Evolutionary conservation across 495 filamentous ascomycete genomes (phyloP), one percentile per base, ranked within the genome.

Genomic region (Talaromyces thailandensis): DNA sequence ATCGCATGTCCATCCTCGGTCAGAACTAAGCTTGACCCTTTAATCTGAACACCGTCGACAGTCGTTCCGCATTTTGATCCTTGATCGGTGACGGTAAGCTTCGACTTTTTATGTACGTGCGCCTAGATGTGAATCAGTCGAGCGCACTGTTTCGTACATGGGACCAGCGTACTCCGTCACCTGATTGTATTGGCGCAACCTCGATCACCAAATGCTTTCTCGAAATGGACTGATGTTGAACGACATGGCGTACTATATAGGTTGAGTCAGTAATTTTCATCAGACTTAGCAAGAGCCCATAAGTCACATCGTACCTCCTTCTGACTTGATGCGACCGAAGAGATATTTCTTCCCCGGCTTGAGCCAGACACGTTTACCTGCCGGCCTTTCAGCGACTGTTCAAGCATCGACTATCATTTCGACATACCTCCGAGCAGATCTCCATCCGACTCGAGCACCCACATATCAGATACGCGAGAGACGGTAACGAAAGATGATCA

Each of bases 171-270:
- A 95, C 90, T 60, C 86, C 88, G 72, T 91, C 87, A 56, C 84
- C 89, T 7, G 85, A 74, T 32, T 78, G 73, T 6, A 94, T 88
- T 0, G 73, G 64, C 12, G 79, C 84, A 2, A 98, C 85, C 28
- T 86, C 78, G 60, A 98, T 85, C 29, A 86, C 85, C 66, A 97
- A 77, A 71, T 98, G 94, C 64, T 93, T 88, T 31, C 93, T 82
- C n/a, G 94, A 98, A 56, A 98, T 86, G 6, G 85, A 85, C 64
- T 88, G 87, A 62, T 92, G 78, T 6, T 80, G 58, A 73, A 90
- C 81, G 59, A 71, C 71, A 86, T 86, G 68, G 67, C 82, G 75
- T 67, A 73, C 86, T 86, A 65, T 3, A 12, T 26, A 18, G 26
- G 8, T 14, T 25, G 21, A 21, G n/a, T 56, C 12, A 43, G 26